Conservation (phyloP, 2,329 filamentous ascomycete genomes). For the Colletotrichum caudatum region DNA sequence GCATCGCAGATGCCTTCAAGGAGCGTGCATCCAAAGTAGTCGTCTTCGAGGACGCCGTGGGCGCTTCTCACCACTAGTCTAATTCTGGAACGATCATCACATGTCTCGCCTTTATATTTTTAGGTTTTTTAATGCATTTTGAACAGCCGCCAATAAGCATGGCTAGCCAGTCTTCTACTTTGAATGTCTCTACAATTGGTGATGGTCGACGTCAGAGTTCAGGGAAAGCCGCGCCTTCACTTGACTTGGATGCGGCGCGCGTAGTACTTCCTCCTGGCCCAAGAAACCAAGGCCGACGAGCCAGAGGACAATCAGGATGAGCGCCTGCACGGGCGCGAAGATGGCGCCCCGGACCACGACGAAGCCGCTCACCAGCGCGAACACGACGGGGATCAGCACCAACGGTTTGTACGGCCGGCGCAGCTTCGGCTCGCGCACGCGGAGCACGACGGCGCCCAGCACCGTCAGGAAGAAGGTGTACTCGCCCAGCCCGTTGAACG, state of each 20-base stretch:
- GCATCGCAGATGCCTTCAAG: no score
- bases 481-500: slow-evolving; percentile 70
- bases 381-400: slow-evolving; percentile 63
- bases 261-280: slow-evolving; percentile 31
- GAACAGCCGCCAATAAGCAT: background rate
- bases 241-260: background rate
- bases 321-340: slow-evolving; percentile 67
- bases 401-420: slow-evolving; percentile 67
- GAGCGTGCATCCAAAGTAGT: no score
- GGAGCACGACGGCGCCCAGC: slow-evolving; percentile 67
- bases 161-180: background rate
- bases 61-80: no score
- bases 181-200: no score
- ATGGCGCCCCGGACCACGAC: slow-evolving; percentile 69
- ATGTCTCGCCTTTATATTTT: background rate
- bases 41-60: no score
- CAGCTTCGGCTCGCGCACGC: slow-evolving; percentile 67
- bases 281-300: slow-evolving; percentile 59
- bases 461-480: slow-evolving; percentile 74
- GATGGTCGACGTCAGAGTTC: no score
- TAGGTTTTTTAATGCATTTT: background rate
- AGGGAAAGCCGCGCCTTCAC: background rate
- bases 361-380: slow-evolving; percentile 69
- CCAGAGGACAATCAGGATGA: slow-evolving; percentile 64
- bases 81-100: background rate